phyloP scores from a whole-genome alignment of 2,329 filamentous ascomycete species.

The Massarina eburnea region DNA sequence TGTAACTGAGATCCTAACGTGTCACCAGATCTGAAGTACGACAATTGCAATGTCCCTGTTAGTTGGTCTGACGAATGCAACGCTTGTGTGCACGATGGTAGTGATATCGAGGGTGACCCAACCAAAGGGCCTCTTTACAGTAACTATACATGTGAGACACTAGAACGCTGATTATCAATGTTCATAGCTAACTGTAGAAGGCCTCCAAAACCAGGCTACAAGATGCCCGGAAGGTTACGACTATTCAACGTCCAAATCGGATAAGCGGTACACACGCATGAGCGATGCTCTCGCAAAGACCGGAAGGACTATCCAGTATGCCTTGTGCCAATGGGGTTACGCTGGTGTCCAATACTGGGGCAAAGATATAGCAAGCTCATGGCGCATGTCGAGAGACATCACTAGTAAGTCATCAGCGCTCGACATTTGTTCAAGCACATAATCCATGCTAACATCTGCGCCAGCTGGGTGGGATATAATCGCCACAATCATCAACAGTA shows the following conservation, averaged over 20 bases:
- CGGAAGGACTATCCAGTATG: slow-evolving; percentile 37
- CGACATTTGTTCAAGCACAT: background rate
- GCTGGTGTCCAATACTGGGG: slow-evolving; percentile 36
- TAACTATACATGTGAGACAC: slow-evolving; percentile 47
- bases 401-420: slow-evolving; percentile 3
- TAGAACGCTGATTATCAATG: no score
- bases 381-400: slow-evolving; percentile 34
- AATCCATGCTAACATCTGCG: background rate
- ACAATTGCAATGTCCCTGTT: slow-evolving; percentile 38
- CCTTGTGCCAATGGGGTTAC: slow-evolving; percentile 38
- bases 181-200: no score
- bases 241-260: slow-evolving; percentile 52
- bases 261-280: slow-evolving; percentile 51
- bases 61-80: slow-evolving; percentile 42
- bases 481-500: slow-evolving; percentile 24
- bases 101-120: slow-evolving; percentile 17
- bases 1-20: background rate
- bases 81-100: slow-evolving; percentile 45
- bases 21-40: slow-evolving; percentile 32
- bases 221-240: slow-evolving; percentile 54
- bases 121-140: slow-evolving; percentile 14
- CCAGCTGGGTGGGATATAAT: slow-evolving; percentile 18
- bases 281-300: slow-evolving; percentile 48
- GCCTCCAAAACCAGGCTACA: no score
- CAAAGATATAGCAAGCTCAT: slow-evolving; percentile 32